phyloP scores from a whole-genome alignment of 2,329 filamentous ascomycete genomes.

The Stemphylium vesicarium region DNA sequence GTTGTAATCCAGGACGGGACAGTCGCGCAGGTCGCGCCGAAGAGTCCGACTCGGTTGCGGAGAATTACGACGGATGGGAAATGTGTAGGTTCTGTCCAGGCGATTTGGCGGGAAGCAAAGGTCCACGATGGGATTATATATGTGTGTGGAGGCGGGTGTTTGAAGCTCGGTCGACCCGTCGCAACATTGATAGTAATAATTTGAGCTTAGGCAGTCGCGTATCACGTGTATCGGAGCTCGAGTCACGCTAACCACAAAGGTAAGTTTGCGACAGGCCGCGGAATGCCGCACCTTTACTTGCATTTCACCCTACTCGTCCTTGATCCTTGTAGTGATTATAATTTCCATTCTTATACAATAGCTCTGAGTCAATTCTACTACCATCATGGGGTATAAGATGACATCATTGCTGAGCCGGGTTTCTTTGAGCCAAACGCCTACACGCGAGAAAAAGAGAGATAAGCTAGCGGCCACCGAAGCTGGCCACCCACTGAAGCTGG shows the following conservation, averaged over 20 bases:
- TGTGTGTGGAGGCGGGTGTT: background rate
- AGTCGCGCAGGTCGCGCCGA: conserved; percentile 1
- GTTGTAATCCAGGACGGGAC: background rate
- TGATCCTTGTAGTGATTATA: no score
- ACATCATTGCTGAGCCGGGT: no score
- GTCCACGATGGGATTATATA: background rate
- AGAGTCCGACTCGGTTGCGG: background rate
- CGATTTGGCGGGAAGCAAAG: background rate
- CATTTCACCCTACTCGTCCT: background rate
- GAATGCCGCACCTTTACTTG: background rate
- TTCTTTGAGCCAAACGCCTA: no score
- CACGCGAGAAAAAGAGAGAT: no score
- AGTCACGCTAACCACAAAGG: conserved; percentile 26
- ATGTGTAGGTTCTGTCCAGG: background rate
- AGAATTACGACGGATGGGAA: background rate
- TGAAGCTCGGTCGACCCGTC: background rate
- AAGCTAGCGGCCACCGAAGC: no score
- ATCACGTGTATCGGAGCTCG: conserved; percentile 24
- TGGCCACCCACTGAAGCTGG: no score
- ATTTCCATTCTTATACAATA: no score
- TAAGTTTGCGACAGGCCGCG: conserved; percentile 24
- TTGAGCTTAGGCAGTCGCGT: conserved; percentile 19
- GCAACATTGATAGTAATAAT: conserved; percentile 19
- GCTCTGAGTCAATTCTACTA: no score
- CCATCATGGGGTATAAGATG: no score